Evolutionary conservation across 129 eudicot genomes (phyloP).

Genomic region (Flaveria brownii): DNA sequence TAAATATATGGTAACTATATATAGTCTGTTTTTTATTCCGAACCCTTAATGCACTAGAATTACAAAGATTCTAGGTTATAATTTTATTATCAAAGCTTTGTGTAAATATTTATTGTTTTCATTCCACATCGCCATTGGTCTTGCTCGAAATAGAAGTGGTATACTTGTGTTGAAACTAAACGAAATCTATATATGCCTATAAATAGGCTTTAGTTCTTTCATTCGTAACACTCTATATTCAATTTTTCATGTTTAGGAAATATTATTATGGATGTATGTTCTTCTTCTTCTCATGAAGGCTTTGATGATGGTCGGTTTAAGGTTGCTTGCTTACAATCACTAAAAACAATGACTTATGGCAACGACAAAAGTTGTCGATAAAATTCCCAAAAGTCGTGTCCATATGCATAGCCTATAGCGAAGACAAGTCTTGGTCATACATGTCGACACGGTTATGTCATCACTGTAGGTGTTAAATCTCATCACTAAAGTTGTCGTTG

Average conservation of each 20-base stretch:
- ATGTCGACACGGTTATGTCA: too few relatives aligned
- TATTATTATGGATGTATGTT: too few relatives aligned
- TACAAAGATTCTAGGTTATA: conserved; percentile 33
- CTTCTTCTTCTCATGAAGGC: too few relatives aligned
- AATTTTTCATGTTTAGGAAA: not conserved
- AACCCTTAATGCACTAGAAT: conserved; percentile 20
- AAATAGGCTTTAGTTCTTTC: conserved; percentile 9
- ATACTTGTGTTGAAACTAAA: conserved; percentile 27
- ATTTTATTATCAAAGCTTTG: conserved; percentile 36
- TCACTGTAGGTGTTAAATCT: too few relatives aligned
- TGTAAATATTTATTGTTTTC: conserved; percentile 39
- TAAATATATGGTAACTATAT: conserved; percentile 33
- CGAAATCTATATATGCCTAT: not conserved
- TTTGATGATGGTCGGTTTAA: not conserved
- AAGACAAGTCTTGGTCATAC: too few relatives aligned
- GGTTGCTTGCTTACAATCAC: too few relatives aligned
- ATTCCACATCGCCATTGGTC: conserved; percentile 39
- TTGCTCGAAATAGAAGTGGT: conserved; percentile 29
- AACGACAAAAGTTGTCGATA: too few relatives aligned
- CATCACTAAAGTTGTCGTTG: too few relatives aligned
- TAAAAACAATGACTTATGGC: too few relatives aligned
- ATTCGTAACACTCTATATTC: conserved; percentile 14
- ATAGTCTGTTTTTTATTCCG: conserved; percentile 23
- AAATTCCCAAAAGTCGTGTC: too few relatives aligned
- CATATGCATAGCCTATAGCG: too few relatives aligned